Conservation (phyloP, 345 rosid genomes). For the Melastoma malabathricum region DNA sequence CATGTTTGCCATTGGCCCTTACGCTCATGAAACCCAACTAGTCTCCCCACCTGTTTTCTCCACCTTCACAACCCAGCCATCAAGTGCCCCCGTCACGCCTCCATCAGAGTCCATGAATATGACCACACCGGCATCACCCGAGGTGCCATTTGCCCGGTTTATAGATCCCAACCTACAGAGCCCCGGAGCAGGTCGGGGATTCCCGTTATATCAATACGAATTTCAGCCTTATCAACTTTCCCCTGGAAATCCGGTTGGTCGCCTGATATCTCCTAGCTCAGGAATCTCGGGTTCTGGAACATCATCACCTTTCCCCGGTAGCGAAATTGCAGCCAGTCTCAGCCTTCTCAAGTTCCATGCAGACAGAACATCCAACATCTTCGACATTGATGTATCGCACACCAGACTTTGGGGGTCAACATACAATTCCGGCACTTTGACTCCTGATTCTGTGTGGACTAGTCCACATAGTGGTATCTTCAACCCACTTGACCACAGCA, state of each 20-base stretch:
- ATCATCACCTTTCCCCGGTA: constrained; percentile 82
- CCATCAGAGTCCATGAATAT: constrained; percentile 75
- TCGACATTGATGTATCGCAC: constrained; percentile 41
- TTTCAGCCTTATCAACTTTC: constrained; percentile 68
- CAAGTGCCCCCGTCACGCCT: constrained; percentile 91
- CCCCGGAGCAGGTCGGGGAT: constrained; percentile 25
- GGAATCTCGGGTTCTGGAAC: constrained; percentile 82
- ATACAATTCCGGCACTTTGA: constrained; percentile 37
- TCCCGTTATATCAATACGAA: constrained; percentile 46
- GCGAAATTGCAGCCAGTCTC: constrained; percentile 28
- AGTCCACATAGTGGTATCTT: constrained; percentile 21
- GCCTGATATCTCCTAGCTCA: constrained; percentile 80
- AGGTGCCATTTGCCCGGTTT: constrained; percentile 90
- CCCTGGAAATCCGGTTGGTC: constrained; percentile 95
- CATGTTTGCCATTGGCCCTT: constrained; percentile 88
- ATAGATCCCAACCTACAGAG: constrained; percentile 34
- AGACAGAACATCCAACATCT: constrained; percentile 52
- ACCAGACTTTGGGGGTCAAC: constrained; percentile 22
- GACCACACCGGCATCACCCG: constrained; percentile 90
- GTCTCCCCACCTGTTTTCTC: constrained; percentile 96
- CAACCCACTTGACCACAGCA: constrained; percentile 7
- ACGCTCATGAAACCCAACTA: constrained; percentile 80
- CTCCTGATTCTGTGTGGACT: constrained; percentile 35
- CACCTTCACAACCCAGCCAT: constrained; percentile 90
- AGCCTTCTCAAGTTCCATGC: constrained; percentile 44